Evolutionary conservation across 257 asterid genomes (phyloP).

Genomic region (Dorcoceras hygrometricum): DNA sequence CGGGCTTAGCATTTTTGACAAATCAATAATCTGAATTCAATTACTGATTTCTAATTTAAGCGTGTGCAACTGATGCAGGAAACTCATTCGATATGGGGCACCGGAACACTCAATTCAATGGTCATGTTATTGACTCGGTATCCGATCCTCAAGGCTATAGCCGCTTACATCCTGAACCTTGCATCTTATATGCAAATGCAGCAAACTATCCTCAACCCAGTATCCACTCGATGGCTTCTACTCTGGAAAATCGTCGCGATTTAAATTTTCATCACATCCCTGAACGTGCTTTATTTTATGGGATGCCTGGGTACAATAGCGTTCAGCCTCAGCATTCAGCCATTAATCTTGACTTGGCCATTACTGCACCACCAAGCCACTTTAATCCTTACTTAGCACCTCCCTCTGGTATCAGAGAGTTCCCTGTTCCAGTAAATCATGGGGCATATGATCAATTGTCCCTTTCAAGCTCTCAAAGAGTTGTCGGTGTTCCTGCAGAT

Average conservation of each 20-base stretch:
- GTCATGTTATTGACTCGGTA: constrained; percentile 52
- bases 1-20: not conserved
- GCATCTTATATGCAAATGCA: constrained; percentile 47
- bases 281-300: constrained; percentile 46
- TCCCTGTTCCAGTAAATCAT: constrained; percentile 50
- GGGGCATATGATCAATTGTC: constrained; percentile 46
- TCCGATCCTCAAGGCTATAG: constrained; percentile 55
- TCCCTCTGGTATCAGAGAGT: constrained; percentile 50
- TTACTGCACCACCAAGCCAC: constrained; percentile 50
- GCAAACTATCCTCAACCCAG: constrained; percentile 51
- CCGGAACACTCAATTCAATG: constrained; percentile 45
- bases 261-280: constrained; percentile 47
- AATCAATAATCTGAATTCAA: not conserved
- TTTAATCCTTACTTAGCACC: constrained; percentile 57
- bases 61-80: constrained; percentile 39
- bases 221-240: constrained; percentile 36
- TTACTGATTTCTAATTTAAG: not conserved
- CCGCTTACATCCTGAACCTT: constrained; percentile 53
- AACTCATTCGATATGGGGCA: constrained; percentile 64
- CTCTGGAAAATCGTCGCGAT: constrained; percentile 38
- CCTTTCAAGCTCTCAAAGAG: constrained; percentile 21
- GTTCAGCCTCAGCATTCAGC: constrained; percentile 48
- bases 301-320: constrained; percentile 43
- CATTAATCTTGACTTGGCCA: constrained; percentile 32
- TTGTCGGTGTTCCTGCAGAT: not conserved